phyloP scores from a whole-genome alignment of 345 rosid species.

The Sonneratia alba region DNA sequence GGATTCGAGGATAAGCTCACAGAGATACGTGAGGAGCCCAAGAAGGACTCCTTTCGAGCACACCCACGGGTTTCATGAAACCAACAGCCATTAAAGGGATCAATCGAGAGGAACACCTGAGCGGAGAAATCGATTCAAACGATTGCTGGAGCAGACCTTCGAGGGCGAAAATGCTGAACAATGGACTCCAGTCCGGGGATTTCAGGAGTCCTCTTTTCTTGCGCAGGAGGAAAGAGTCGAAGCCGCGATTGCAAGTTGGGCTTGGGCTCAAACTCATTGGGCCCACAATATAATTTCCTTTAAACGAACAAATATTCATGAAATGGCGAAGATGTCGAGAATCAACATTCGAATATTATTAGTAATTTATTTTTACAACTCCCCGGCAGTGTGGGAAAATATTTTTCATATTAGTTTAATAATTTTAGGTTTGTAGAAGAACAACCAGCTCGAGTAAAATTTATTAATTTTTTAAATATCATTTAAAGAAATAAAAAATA shows the following conservation, averaged over 20 bases:
- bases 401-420: too few species aligned
- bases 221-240: conserved; percentile 1
- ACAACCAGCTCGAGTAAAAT: too few species aligned
- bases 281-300: too few species aligned
- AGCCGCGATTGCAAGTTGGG: not conserved
- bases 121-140: not conserved
- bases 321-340: too few species aligned
- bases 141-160: not conserved
- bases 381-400: too few species aligned
- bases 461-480: not conserved
- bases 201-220: not conserved
- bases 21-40: not conserved
- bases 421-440: too few species aligned
- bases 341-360: too few species aligned
- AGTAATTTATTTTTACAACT: too few species aligned
- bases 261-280: not conserved
- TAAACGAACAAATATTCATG: too few species aligned
- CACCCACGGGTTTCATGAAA: not conserved
- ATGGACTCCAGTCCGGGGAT: not conserved
- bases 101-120: not conserved
- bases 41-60: not conserved
- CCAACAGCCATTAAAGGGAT: not conserved
- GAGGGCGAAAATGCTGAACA: not conserved
- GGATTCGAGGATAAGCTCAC: not conserved
- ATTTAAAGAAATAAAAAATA: too few species aligned